phyloP scores from a whole-genome alignment of 129 eudicot genomes.

The Centaurea solstitialis region DNA sequence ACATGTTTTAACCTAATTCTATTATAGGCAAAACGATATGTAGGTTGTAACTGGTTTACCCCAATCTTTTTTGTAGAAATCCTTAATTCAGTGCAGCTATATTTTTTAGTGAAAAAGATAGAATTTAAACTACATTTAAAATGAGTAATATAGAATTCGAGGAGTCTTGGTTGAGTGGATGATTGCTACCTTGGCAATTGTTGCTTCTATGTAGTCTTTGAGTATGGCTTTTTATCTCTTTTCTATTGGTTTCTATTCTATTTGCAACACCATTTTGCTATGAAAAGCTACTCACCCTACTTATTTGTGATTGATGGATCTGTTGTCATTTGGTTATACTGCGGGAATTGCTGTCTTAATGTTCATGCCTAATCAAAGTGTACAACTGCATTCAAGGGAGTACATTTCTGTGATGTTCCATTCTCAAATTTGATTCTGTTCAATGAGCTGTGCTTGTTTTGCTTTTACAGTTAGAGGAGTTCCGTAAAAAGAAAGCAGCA shows the following conservation, averaged over 20 bases:
- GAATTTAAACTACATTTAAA: background rate
- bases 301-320: background rate
- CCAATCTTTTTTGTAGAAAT: background rate
- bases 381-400: background rate
- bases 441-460: constrained; percentile 1
- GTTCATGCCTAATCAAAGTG: background rate
- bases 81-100: background rate
- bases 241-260: background rate
- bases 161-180: background rate
- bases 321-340: background rate
- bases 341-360: background rate
- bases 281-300: background rate
- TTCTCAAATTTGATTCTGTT: background rate
- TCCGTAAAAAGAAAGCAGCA: constrained; percentile 89
- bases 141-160: background rate
- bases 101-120: background rate
- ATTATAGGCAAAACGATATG: background rate
- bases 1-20: background rate
- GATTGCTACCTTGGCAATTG: background rate
- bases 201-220: background rate
- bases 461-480: constrained; percentile 81
- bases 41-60: background rate
- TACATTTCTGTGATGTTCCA: background rate
- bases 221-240: background rate
- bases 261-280: background rate